Base-by-base conservation (phyloP, 2,329 filamentous ascomycete species). In the Graphilbum fragrans region DNA sequence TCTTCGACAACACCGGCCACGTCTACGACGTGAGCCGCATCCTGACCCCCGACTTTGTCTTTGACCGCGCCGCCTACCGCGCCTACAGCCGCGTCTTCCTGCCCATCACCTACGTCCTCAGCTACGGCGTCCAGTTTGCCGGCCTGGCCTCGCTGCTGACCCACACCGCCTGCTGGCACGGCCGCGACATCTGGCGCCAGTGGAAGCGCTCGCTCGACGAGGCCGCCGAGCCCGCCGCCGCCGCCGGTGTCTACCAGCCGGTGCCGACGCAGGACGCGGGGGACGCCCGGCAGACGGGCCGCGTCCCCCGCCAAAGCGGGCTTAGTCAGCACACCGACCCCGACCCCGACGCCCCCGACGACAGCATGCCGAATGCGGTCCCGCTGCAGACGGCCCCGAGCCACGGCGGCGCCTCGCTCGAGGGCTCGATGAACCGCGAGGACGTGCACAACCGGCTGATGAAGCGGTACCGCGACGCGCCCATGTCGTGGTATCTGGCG, bases 401-500 rank as follows among this genome's bases (percentile, higher is more conserved):
- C 38, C 17, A 32, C 25, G 37, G 38, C 22, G 45, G 39, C 17
- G 34, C 42, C 2, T 61, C 63, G 42, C 50, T 64, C 7, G 71
- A 77, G 37, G 69, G 67, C 14, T 67, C 84, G 17, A 68, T 86
- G 47, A 77, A 70, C 46, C 72, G 74, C 27, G 85, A 93, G 53
- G 86, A 94, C 55, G 79, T 93, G 1, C 86, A 93, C 56, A 85
- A 82, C 53, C 77, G 86, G 6, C 66, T 93, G 22, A 94, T 94
- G 86, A 75, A 69, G 53, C 72, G 77, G 43, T 94, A 94, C 56
- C 74, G 81, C 45, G 85, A 93, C 56, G 86, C 84, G 0, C 86
- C 86, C 0, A 70, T 86, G 52, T 72, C 68, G 35, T 94, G 86
- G 86, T 93, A 94, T 57, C 58, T 90, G 16, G 48, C 77, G 23